Evolutionary conservation across 2,329 filamentous ascomycete species (phyloP).

Genomic region (Dothiorella sarmentorum): DNA sequence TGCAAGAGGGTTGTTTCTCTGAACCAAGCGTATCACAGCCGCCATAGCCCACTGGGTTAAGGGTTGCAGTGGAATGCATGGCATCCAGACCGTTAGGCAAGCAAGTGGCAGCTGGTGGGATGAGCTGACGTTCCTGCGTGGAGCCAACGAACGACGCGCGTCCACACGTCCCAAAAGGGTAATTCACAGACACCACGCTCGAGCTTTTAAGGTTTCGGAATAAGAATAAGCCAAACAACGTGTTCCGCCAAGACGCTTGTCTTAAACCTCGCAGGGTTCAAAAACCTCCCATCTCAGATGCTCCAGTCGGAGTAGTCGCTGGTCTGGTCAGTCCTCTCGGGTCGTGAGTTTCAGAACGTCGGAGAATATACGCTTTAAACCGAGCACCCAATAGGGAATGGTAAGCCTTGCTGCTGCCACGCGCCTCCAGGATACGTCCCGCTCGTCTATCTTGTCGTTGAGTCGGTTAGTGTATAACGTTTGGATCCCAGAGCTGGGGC

Average conservation of each 20-base stretch:
- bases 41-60: not conserved
- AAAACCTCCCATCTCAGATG: not conserved
- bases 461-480: not conserved
- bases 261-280: not conserved
- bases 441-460: not conserved
- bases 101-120: not conserved
- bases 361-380: not conserved
- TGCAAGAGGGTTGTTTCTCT: not conserved
- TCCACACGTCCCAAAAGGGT: not conserved
- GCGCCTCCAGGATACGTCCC: not conserved
- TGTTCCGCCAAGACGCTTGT: not conserved
- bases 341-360: not conserved
- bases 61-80: not conserved
- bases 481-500: no score
- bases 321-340: not conserved
- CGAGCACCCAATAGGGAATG: not conserved
- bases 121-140: not conserved
- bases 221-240: not conserved
- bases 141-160: conserved; percentile 6
- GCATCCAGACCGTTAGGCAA: not conserved
- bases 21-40: not conserved
- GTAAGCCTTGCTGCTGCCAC: not conserved
- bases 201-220: not conserved
- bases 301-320: not conserved
- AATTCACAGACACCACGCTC: conserved; percentile 2